phyloP scores from a whole-genome alignment of 257 asterid species.

The Primulina tabacum region DNA sequence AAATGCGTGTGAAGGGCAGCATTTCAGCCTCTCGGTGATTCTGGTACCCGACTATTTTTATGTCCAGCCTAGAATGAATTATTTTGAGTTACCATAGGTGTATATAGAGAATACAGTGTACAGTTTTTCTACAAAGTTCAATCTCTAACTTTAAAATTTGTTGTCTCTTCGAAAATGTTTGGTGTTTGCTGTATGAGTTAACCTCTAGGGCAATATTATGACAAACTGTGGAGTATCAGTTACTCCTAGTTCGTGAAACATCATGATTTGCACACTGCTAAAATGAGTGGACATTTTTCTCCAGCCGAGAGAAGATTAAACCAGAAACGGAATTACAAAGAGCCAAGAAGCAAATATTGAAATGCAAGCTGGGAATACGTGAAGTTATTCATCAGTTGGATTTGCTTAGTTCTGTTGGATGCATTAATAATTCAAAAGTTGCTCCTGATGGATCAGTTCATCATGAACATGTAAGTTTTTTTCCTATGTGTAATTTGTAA shows the following conservation, averaged over 20 bases:
- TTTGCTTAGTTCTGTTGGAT: conserved; percentile 77
- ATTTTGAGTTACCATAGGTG: background rate
- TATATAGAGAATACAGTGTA: conserved; percentile 2
- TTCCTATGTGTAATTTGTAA: background rate
- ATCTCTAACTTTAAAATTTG: conserved; percentile 4
- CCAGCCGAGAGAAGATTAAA: conserved; percentile 90
- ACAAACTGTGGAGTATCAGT: conserved; percentile 11
- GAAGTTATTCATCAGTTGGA: conserved; percentile 84
- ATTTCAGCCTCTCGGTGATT: conserved; percentile 2
- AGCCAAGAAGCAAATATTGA: conserved; percentile 76
- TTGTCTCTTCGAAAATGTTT: conserved; percentile 14
- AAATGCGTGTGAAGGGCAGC: background rate
- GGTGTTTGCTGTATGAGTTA: background rate
- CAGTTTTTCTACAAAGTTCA: background rate
- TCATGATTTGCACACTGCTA: conserved; percentile 13
- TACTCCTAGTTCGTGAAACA: conserved; percentile 3
- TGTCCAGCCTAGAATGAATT: conserved; percentile 8
- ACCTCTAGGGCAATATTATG: conserved; percentile 5
- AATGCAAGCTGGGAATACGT: conserved; percentile 91
- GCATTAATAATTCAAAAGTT: conserved; percentile 57
- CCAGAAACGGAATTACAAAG: conserved; percentile 87
- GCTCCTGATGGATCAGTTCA: conserved; percentile 92
- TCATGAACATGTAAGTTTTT: conserved; percentile 71
- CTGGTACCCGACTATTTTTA: conserved; percentile 11
- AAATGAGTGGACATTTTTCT: conserved; percentile 27